A percentile compares a stretch with the other conserved stretches of the same genome.
phyloP scores from a whole-genome alignment of 2,329 filamentous ascomycete species.

The Geosmithia flava region DNA sequence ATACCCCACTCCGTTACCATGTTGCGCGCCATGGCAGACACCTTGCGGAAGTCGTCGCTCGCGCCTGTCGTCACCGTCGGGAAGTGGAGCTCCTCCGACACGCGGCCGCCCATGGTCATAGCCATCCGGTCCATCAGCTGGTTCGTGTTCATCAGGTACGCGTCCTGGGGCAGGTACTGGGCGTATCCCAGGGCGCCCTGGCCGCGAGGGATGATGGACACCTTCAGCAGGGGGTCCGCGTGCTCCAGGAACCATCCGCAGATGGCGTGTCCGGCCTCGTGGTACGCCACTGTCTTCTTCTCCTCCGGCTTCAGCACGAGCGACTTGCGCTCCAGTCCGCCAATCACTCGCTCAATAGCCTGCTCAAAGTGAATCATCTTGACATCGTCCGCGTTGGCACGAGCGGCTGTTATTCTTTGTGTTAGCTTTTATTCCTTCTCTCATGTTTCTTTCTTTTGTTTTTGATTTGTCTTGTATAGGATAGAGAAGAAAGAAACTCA shows the following conservation, averaged over 20 bases:
- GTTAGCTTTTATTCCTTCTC: conserved; percentile 4
- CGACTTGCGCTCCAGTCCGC: conserved; percentile 94
- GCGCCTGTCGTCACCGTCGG: conserved; percentile 91
- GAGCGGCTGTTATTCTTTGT: conserved; percentile 51
- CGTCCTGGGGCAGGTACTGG: conserved; percentile 90
- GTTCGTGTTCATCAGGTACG: conserved; percentile 89
- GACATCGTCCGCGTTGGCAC: conserved; percentile 67
- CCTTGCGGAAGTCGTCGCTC: conserved; percentile 96
- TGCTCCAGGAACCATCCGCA: conserved; percentile 97
- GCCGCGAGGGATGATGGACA: conserved; percentile 94
- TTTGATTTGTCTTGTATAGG: too few species aligned
- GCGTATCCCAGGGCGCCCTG: conserved; percentile 91
- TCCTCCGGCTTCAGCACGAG: conserved; percentile 86
- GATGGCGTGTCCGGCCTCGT: conserved; percentile 96
- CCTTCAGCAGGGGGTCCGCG: conserved; percentile 95
- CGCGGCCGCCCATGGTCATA: conserved; percentile 92
- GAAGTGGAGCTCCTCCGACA: conserved; percentile 94
- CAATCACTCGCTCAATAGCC: conserved; percentile 93
- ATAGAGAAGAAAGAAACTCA: too few species aligned
- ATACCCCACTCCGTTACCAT: conserved; percentile 99
- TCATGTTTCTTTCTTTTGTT: too few species aligned
- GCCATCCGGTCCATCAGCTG: conserved; percentile 99
- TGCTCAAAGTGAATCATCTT: conserved; percentile 89
- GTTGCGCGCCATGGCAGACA: conserved; percentile 84
- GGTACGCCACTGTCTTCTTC: conserved; percentile 93